Conservation (phyloP, 2,329 filamentous ascomycete species). For the Neurospora sp. region DNA sequence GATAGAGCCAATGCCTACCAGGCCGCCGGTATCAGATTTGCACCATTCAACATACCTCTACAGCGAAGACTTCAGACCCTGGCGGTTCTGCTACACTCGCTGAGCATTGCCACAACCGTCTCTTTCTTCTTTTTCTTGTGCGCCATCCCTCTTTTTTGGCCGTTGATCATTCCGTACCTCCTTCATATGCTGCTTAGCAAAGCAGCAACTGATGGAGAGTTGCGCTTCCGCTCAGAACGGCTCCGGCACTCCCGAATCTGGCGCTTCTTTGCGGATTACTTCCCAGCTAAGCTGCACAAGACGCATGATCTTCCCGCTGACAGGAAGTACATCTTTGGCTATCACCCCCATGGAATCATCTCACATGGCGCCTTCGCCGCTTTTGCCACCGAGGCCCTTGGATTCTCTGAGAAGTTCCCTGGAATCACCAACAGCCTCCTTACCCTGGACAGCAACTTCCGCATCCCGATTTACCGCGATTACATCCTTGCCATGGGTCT, state of each 20-base stretch:
- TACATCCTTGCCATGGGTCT: slow-evolving; percentile 86
- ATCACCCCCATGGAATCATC: slow-evolving; percentile 96
- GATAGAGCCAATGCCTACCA: slow-evolving; percentile 12
- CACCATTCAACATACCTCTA: slow-evolving; percentile 66
- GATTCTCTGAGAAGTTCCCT: slow-evolving; percentile 79
- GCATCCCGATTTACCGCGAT: slow-evolving; percentile 86
- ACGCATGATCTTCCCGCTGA: slow-evolving; percentile 69
- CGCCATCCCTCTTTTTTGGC: slow-evolving; percentile 88
- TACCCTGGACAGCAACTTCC: slow-evolving; percentile 93
- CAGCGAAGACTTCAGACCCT: slow-evolving; percentile 67
- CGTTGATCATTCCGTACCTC: slow-evolving; percentile 64
- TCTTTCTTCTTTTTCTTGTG: slow-evolving; percentile 85
- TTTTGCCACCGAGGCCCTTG: slow-evolving; percentile 82
- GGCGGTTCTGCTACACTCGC: slow-evolving; percentile 64
- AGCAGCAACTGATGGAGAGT: slow-evolving; percentile 63
- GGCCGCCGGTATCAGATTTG: slow-evolving; percentile 62
- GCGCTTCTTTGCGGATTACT: slow-evolving; percentile 87
- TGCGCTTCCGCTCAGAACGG: slow-evolving; percentile 65
- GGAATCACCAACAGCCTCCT: slow-evolving; percentile 90
- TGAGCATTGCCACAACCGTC: slow-evolving; percentile 60
- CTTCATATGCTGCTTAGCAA: slow-evolving; percentile 76
- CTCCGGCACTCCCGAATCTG: slow-evolving; percentile 67
- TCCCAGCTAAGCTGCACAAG: slow-evolving; percentile 79
- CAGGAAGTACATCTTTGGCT: slow-evolving; percentile 92
- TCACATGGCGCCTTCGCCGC: slow-evolving; percentile 90